Base-by-base conservation (phyloP, 1,284 basidiomycete genomes). In the Rhodotorula sp. region DNA sequence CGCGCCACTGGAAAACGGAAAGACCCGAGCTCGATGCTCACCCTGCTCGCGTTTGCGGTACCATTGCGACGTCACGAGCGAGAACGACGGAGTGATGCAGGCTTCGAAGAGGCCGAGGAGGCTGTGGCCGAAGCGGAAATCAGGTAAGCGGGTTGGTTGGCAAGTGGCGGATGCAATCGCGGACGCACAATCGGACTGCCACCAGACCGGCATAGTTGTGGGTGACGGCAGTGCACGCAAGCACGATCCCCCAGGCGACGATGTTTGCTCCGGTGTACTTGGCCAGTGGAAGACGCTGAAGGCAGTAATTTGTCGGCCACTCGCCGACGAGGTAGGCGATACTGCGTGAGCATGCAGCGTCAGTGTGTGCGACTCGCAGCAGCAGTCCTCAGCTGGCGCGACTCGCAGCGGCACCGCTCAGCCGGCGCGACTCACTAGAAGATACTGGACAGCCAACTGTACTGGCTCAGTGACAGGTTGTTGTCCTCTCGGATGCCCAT, bases 41-140 rank as follows among this genome's bases (percentile, higher is more conserved):
- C 54, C 62, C 33, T 63, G 60, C 53, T 63, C 60, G n/a, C 45
- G 77, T 64, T 79, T 79, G 57, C 75, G 68, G 49, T 71, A 74
- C 15, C 79, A 79, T 20, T 75, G 76, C 4, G 64, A 14, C 26
- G 61, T 68, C n/a, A 67, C 45, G 29, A 71, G 61, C 20, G 53
- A 24, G 48, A 72, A 68, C 6, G 60, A 49, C 5, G 72, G 60
- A 26, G 65, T 64, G 24, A 74, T 60, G 33, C 60, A 59, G 5
- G 67, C 33, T 58, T 80, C 80, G 37, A 77, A 76, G 20, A 76
- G 68, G n/a, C 80, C 80, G 20, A 80, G 76, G 29, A 80, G 71
- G 62, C 64, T 66, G 33, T 33, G 10, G 14, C 7, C 7, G 20
- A 8, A 49, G 22, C 12, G 12, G 26, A 30, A 17, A 18, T n/a